Base-by-base conservation (phyloP, 495 filamentous ascomycete genomes). In the Tuber umbilicatum region DNA sequence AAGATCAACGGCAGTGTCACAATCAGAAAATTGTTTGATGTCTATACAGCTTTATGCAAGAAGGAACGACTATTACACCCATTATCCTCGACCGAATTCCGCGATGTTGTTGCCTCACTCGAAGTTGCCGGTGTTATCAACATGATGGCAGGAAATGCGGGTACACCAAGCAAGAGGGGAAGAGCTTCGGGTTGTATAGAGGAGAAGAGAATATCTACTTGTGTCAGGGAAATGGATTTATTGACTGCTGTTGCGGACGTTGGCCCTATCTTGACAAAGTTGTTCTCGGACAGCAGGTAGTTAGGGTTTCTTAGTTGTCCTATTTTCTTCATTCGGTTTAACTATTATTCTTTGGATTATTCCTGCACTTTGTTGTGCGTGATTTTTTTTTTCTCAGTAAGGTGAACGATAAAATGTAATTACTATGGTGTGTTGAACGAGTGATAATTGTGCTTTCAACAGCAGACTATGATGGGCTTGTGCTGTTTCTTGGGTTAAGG, bases 71-170 rank as follows among this genome's bases (percentile, higher is more conserved):
- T 95, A 2, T 86, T 99, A 0, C 93, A 97, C 78, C 91, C 95
- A 10, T 86, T 99, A 4, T 93, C 92, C 5, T 89, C 86, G 40
- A 94, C 91, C 2, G 95, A 99, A 83, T 98, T 99, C 82, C 88
- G 93, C 69, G 96, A 98, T 83, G 93, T 99, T 5, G 85, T 99
- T n/a, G 89, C 90, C 16, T 94, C 91, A 69, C 84, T 99, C 41
- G 95, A 98, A 84, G 89, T 90, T 43, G 92, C 93, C 43, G 92
- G 92, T 74, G 89, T 89, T 64, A 89, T 90, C 74, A 90, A 87
- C 45, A 90, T 89, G 88, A 69, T 89, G 89, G 69, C 84, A 87
- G 35, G 84, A 84, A 69, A 83, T 87, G 27, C 80, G 84, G 86
- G 87, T 47, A 90, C 88, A 17, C 88, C 89, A 4, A 89, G 87